Conservation (phyloP, 495 filamentous ascomycete species). For the Copromyces sp. region DNA sequence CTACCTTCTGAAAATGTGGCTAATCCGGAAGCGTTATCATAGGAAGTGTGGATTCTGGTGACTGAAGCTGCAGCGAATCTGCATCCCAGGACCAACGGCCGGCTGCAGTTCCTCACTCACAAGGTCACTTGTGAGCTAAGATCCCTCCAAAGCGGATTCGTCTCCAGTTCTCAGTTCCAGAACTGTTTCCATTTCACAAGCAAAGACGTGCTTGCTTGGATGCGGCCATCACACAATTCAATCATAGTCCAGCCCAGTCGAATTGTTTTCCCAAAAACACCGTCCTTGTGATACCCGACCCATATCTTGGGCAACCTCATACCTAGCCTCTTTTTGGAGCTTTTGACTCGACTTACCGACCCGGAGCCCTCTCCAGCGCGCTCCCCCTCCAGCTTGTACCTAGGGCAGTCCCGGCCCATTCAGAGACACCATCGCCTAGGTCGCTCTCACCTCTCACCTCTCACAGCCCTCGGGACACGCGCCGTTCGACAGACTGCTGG, state of each 20-base stretch:
- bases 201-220: no score
- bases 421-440: background rate
- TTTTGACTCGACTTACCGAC: background rate
- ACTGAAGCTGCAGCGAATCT: background rate
- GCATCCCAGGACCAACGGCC: background rate
- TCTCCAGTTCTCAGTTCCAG: background rate
- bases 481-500: background rate
- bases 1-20: background rate
- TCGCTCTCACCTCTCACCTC: background rate
- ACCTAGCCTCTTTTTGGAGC: background rate
- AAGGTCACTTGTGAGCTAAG: background rate
- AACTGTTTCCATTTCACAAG: background rate
- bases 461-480: background rate
- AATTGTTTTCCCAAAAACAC: background rate
- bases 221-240: constrained; percentile 12
- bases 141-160: background rate
- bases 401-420: background rate
- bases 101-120: background rate
- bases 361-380: background rate
- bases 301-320: background rate
- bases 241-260: background rate
- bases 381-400: background rate
- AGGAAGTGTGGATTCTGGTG: background rate
- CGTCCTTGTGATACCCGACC: background rate
- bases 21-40: background rate